Evolutionary conservation across 352 stramenopile species (phyloP).

Genomic region (Saprolegnia diclina): DNA sequence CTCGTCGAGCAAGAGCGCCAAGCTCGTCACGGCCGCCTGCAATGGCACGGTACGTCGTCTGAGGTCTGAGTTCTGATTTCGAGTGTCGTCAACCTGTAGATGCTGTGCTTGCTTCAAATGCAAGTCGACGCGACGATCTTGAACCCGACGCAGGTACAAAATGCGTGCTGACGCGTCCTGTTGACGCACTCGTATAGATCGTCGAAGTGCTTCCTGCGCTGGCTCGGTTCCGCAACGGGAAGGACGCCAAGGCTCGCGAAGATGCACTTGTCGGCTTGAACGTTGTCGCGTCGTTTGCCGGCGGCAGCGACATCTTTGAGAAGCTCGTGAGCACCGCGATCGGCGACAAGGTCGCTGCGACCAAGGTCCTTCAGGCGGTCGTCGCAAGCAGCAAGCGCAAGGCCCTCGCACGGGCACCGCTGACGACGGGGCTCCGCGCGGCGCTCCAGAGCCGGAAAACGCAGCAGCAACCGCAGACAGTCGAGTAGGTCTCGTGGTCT

Average conservation of each 20-base stretch:
- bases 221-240: constrained; percentile 14
- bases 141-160: background rate
- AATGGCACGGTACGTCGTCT: constrained; percentile 16
- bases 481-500: background rate
- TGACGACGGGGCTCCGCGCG: background rate
- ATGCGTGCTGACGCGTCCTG: background rate
- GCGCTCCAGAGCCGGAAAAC: background rate
- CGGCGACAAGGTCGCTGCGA: constrained; percentile 1
- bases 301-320: constrained; percentile 8
- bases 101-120: constrained; percentile 20
- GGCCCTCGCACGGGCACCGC: background rate
- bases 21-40: constrained; percentile 36
- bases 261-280: background rate
- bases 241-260: constrained; percentile 21
- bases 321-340: constrained; percentile 1
- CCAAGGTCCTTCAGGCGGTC: constrained; percentile 7
- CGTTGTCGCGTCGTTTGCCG: background rate
- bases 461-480: background rate
- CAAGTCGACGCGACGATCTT: background rate
- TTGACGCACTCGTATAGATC: background rate
- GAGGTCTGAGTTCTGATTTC: background rate
- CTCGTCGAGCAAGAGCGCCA: constrained; percentile 53
- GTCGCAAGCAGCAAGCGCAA: background rate
- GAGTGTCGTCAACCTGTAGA: background rate
- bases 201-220: background rate